Conservation (phyloP, 371 early-diverging fungal species). For the Mucor sp. region DNA sequence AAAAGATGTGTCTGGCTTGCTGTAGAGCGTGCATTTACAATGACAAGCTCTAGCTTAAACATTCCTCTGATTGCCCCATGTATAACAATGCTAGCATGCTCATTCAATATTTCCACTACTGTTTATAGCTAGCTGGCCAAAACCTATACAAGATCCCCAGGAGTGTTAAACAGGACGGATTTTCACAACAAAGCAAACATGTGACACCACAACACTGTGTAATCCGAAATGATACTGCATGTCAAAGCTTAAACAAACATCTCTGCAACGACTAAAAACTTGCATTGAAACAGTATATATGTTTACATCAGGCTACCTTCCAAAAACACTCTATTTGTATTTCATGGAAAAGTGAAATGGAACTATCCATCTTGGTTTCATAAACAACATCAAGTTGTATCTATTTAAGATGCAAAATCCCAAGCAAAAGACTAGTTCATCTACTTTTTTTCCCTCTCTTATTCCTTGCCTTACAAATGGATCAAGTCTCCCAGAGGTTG, state of each 20-base stretch:
- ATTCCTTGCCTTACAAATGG: background rate
- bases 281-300: background rate
- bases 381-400: background rate
- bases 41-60: too few relatives aligned
- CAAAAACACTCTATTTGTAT: background rate
- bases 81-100: too few relatives aligned
- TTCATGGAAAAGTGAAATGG: background rate
- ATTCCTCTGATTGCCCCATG: too few relatives aligned
- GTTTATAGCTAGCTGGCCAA: too few relatives aligned
- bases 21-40: too few relatives aligned
- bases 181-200: background rate
- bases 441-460: background rate
- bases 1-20: too few relatives aligned
- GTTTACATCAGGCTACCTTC: slow-evolving; percentile 15
- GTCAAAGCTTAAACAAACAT: background rate
- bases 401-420: background rate
- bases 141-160: too few relatives aligned
- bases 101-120: too few relatives aligned
- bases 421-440: background rate
- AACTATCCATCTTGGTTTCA: slow-evolving; percentile 6
- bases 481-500: background rate
- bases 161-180: too few relatives aligned
- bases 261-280: background rate
- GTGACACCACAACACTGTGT: background rate
- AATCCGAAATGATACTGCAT: background rate